Base-by-base conservation (phyloP, 2,329 filamentous ascomycete genomes). In the Boeremia lycopersici region DNA sequence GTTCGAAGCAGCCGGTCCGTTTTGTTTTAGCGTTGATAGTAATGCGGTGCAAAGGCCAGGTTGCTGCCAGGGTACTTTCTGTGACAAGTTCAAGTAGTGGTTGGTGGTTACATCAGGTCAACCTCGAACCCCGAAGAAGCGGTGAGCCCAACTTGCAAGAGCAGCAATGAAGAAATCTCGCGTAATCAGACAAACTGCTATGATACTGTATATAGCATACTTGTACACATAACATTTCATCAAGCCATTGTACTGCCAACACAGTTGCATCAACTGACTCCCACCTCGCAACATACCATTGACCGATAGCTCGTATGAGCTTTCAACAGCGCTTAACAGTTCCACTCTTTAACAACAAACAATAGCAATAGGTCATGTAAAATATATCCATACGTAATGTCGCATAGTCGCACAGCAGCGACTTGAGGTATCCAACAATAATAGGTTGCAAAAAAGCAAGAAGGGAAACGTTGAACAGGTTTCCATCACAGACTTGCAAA, bases 321-420 rank as follows among this genome's bases (percentile, higher is more conserved):
- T 12, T 15, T 30, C 29, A 8, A 4, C 42, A 35, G 34, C 28
- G 28, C 15, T 17, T n/a, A 38, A 30, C n/a, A 33, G 13, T 2
- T 2, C 34, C 34, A 13, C 45, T n/a, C 39, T 28, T 31, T 15
- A 38, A 28, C 30, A 44, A 54, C 47, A 64, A 40, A 67, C 51
- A 62, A 38, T 65, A 61, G 43, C n/a, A 62, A 62, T 62, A 61
- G 45, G 36, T 48, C 31, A 46, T 19, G 51, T 60, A 54, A 57
- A 34, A 34, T 59, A 50, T 36, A 49, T 6, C 34, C 52, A 30
- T 55, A 43, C 48, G 38, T 53, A 40, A 49, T 30, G 31, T 56
- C 35, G 44, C 52, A 39, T 57, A 56, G 36, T 36, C 54, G 45
- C 55, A 53, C 51, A 46, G 33, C 46, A 35, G 53, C 28, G 41